phyloP scores from a whole-genome alignment of 1,284 basidiomycete species.

The Malassezia furfur region DNA sequence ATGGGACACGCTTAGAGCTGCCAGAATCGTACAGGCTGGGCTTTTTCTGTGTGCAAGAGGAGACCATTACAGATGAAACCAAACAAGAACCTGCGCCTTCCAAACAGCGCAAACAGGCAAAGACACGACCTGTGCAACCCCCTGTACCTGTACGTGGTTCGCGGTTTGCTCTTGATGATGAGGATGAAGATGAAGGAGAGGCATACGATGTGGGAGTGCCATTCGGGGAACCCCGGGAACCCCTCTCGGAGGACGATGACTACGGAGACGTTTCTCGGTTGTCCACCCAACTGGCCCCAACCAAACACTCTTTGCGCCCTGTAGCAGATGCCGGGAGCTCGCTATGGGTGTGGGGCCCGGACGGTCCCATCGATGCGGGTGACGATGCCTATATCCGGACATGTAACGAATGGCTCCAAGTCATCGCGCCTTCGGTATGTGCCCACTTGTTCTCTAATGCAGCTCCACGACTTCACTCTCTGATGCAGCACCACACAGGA shows the following conservation, averaged over 20 bases:
- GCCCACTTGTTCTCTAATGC: neutral
- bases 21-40: conserved; percentile 4
- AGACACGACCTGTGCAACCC: neutral
- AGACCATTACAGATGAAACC: neutral
- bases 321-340: neutral
- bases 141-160: conserved; percentile 8
- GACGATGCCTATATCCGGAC: conserved; percentile 8
- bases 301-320: neutral
- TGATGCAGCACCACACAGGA: neutral
- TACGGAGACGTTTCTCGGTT: no score
- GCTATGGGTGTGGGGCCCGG: conserved; percentile 14
- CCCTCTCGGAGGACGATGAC: no score
- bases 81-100: neutral
- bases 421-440: conserved; percentile 13
- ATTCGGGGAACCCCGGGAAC: no score
- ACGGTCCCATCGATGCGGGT: conserved; percentile 13
- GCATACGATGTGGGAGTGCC: no score
- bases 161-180: conserved; percentile 12
- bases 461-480: neutral
- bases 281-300: neutral
- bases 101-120: neutral
- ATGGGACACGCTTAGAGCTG: neutral
- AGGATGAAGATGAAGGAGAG: conserved; percentile 12
- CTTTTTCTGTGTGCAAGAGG: conserved; percentile 3
- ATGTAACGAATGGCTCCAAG: conserved; percentile 8